A percentile compares a stretch with the other conserved stretches of the same genome.
Conservation (phyloP, 768 basidiomycete species). For the Kwoniella bestiolae region DNA sequence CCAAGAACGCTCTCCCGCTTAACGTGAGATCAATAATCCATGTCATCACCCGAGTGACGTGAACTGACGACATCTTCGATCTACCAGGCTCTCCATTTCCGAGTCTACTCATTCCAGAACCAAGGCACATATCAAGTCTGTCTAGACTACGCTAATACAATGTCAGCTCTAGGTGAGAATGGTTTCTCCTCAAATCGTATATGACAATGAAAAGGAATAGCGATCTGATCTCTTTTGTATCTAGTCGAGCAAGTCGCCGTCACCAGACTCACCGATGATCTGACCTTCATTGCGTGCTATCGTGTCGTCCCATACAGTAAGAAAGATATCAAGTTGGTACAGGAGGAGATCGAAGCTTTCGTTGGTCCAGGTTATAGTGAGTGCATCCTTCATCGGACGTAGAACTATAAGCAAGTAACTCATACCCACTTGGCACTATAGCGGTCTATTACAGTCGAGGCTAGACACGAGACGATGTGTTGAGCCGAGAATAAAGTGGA, state of each 20-base stretch:
- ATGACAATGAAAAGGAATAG: neutral
- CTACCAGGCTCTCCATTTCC: constrained; percentile 10
- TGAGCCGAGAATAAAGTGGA: neutral
- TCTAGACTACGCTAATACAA: neutral
- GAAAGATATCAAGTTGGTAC: neutral
- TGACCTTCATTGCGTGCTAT: constrained; percentile 16
- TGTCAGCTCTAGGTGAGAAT: constrained; percentile 6
- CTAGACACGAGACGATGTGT: too few relatives aligned
- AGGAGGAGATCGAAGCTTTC: neutral
- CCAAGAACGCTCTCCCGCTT: neutral
- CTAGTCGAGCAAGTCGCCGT: constrained; percentile 10
- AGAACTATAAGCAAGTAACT: too few relatives aligned
- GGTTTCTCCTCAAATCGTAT: neutral
- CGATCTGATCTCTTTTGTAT: neutral
- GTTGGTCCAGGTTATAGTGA: neutral
- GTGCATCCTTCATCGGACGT: neutral
- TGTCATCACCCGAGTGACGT: neutral
- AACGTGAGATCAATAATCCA: too few relatives aligned
- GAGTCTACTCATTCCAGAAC: constrained; percentile 14
- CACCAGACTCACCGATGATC: constrained; percentile 8
- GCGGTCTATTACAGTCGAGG: too few relatives aligned
- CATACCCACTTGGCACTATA: too few relatives aligned
- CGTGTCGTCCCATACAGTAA: constrained; percentile 4
- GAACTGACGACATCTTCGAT: neutral
- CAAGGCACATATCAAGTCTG: neutral